A percentile compares a stretch with the other conserved stretches of the same genome.
Evolutionary conservation across 495 filamentous ascomycete species (phyloP).

Genomic region (Aspergillus sparsus): DNA sequence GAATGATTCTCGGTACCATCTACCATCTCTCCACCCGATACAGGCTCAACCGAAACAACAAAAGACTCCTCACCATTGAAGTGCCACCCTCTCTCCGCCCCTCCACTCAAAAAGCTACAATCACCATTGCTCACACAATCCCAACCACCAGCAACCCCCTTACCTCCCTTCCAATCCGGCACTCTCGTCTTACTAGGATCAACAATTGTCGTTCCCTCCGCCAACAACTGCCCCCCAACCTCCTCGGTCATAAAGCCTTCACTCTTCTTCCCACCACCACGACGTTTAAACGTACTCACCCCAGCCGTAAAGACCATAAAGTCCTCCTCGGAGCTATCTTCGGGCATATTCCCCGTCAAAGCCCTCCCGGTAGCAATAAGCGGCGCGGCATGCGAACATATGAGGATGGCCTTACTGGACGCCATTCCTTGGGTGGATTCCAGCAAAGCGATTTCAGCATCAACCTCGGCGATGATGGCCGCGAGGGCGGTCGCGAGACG

Average conservation of each 20-base stretch:
- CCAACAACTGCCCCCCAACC: conserved; percentile 21
- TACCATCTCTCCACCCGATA: neutral
- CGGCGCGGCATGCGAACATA: conserved; percentile 89
- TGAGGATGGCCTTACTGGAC: conserved; percentile 61
- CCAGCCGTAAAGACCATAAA: conserved; percentile 87
- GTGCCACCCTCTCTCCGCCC: conserved; percentile 86
- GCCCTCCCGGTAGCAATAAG: conserved; percentile 82
- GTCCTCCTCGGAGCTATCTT: conserved; percentile 67
- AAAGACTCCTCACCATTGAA: conserved; percentile 78
- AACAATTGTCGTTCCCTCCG: conserved; percentile 31
- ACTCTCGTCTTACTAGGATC: conserved; percentile 37
- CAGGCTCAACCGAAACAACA: conserved; percentile 29
- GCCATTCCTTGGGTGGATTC: conserved; percentile 31
- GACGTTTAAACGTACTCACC: conserved; percentile 60
- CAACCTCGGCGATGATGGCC: conserved; percentile 69
- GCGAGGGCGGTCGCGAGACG: conserved; percentile 71
- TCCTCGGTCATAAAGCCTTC: conserved; percentile 1
- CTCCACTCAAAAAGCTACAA: conserved; percentile 72
- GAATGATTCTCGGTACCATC: no score
- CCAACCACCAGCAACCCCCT: conserved; percentile 82
- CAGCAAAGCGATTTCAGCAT: conserved; percentile 51
- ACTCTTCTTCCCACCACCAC: conserved; percentile 34
- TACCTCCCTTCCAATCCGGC: conserved; percentile 60
- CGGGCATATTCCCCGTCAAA: conserved; percentile 75
- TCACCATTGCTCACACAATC: conserved; percentile 76